Conservation (phyloP, 2,329 filamentous ascomycete genomes). For the Fusarium vanettenii region DNA sequence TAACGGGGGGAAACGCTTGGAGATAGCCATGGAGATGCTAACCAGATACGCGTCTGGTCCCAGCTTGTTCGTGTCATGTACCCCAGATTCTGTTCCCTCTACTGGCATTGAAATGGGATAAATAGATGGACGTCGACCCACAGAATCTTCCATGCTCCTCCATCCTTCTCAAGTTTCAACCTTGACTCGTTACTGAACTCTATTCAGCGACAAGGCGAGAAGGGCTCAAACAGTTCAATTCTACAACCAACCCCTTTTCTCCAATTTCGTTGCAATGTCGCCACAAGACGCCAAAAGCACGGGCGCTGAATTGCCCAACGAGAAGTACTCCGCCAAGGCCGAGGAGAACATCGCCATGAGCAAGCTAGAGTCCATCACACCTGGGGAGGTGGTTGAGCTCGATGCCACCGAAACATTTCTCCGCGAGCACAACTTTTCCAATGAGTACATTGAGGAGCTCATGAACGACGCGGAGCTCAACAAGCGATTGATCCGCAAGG, state of each 20-base stretch:
- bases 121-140: neutral
- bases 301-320: neutral
- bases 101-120: neutral
- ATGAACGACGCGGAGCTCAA: conserved; percentile 22
- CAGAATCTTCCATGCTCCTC: neutral
- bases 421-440: conserved; percentile 33
- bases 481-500: conserved; percentile 49
- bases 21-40: conserved; percentile 13
- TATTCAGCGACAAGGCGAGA: neutral
- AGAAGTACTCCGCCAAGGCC: neutral
- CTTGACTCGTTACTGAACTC: neutral
- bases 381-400: conserved; percentile 28
- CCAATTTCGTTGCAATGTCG: conserved; percentile 5
- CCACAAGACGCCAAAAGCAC: neutral
- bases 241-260: neutral
- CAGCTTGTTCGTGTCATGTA: neutral
- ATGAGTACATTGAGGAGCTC: conserved; percentile 35
- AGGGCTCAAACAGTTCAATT: neutral
- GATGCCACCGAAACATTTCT: conserved; percentile 36
- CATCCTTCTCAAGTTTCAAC: neutral
- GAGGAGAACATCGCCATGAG: conserved; percentile 29
- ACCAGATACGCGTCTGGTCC: neutral
- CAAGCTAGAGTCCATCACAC: conserved; percentile 26
- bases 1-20: neutral
- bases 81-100: neutral